Conservation (phyloP, 257 asterid genomes). For the Solanum virginianum region DNA sequence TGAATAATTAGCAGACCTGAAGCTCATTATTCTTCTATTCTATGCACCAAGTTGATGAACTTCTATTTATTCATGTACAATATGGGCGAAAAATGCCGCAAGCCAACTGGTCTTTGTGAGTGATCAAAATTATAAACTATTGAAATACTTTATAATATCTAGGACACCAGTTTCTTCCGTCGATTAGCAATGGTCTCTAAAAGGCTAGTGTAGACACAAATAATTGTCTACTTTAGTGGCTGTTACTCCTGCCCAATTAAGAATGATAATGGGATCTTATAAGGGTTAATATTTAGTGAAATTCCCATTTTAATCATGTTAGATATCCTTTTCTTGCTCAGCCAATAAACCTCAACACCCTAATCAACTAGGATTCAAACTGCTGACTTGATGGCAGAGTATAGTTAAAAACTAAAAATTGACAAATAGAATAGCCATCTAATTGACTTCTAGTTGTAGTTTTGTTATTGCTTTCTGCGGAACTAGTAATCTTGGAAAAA, state of each 20-base stretch:
- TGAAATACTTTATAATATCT: not conserved
- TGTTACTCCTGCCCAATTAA: not conserved
- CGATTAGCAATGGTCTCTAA: not conserved
- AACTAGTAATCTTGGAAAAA: not conserved
- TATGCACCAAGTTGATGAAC: not conserved
- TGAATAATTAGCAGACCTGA: not conserved
- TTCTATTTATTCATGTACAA: not conserved
- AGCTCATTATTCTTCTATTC: not conserved
- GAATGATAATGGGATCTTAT: not conserved
- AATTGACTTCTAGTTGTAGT: not conserved
- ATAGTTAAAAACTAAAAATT: not conserved
- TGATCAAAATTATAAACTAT: not conserved
- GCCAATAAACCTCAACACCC: not conserved
- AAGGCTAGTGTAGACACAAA: not conserved
- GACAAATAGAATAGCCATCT: not conserved
- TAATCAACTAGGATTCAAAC: not conserved
- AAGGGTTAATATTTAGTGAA: not conserved
- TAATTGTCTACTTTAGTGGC: not conserved
- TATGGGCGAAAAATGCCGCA: not conserved
- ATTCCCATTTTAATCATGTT: not conserved
- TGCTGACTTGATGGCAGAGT: not conserved
- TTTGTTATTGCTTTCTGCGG: not conserved
- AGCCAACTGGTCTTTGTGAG: not conserved
- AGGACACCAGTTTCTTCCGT: not conserved
- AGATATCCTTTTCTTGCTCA: not conserved